Evolutionary conservation across 306 rosid genomes (phyloP).

Genomic region (Lathyrus oleraceus): DNA sequence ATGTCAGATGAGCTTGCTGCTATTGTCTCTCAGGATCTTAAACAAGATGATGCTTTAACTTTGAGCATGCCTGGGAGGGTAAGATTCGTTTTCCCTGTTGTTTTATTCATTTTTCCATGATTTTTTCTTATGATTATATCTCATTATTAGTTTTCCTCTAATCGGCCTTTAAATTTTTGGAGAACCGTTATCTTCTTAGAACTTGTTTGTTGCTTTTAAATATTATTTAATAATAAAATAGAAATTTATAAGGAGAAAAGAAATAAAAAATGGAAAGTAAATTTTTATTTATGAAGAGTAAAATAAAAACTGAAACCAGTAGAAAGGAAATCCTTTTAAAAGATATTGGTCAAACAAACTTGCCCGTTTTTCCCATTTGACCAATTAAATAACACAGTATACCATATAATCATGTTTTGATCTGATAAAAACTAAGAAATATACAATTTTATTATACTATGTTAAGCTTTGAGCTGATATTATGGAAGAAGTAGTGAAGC

Average conservation of each 20-base stretch:
- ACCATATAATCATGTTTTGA: constrained; percentile 17
- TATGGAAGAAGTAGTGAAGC: constrained; percentile 10
- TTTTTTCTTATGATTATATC: neutral
- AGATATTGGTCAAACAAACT: constrained; percentile 5
- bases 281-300: neutral
- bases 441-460: neutral
- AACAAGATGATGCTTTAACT: constrained; percentile 74
- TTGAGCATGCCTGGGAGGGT: constrained; percentile 84
- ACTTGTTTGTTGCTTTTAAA: constrained; percentile 17
- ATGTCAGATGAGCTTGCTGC: constrained; percentile 74
- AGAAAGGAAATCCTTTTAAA: constrained; percentile 21
- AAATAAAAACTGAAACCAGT: constrained; percentile 20
- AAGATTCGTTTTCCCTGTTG: constrained; percentile 36
- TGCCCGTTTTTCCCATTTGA: constrained; percentile 11
- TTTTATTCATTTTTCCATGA: constrained; percentile 26
- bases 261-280: constrained; percentile 5
- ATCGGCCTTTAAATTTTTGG: constrained; percentile 17
- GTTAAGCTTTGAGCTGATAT: constrained; percentile 18
- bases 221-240: neutral
- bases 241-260: neutral
- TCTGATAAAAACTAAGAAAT: constrained; percentile 3
- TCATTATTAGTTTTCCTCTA: neutral
- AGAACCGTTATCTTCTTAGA: constrained; percentile 13
- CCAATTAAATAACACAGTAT: neutral
- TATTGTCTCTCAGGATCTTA: constrained; percentile 64